Evolutionary conservation across 371 early-diverging fungal genomes (phyloP), one percentile per base, ranked within the genome.

Genomic region (Mucor racemosus): DNA sequence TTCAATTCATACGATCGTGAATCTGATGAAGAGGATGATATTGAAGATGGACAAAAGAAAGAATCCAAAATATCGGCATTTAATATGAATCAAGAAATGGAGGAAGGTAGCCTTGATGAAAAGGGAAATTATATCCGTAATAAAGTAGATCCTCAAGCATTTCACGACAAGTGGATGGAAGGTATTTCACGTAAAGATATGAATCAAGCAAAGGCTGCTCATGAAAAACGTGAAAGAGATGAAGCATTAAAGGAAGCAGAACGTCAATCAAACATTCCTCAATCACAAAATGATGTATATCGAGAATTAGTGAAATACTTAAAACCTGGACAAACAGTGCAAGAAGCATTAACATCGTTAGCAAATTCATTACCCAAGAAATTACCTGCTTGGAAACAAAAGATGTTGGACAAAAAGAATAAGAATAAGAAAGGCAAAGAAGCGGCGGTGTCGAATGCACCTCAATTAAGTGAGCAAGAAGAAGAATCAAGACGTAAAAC

Each of bases 101-200:
- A 95, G 61, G 95, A 95, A 71, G 95, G 95, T 8, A 85, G 82
- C 44, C 91, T 95, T 72, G 97, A 97, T 69, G 88, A 87, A 31
- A 69, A 83, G 11, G 96, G 95, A 11, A 94, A 94, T 60, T 97
- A 91, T 76, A 79, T 95, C 41, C 86, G 87, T 40, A 87, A 88
- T 71, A 89, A 91, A 62, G 82, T 84, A 33, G 97, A 97, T 68
- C 93, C 93, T 10, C 87, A 93, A 38, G 88, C 85, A 6, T 87
- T 92, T 71, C 95, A 97, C 62, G 97, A 97, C 72, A 82, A 79
- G 61, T 97, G 97, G 97, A 85, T 97, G 71, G 86, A 91, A 19
- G 94, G 91, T 8, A 77, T 96, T 11, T 86, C 92, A 0, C 81
- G 85, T 31, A 81, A 79, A 31, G 91, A 96, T n/a, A 96, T 97